Base-by-base conservation (phyloP, 768 basidiomycete species). In the Clitopilus passeckerianus region DNA sequence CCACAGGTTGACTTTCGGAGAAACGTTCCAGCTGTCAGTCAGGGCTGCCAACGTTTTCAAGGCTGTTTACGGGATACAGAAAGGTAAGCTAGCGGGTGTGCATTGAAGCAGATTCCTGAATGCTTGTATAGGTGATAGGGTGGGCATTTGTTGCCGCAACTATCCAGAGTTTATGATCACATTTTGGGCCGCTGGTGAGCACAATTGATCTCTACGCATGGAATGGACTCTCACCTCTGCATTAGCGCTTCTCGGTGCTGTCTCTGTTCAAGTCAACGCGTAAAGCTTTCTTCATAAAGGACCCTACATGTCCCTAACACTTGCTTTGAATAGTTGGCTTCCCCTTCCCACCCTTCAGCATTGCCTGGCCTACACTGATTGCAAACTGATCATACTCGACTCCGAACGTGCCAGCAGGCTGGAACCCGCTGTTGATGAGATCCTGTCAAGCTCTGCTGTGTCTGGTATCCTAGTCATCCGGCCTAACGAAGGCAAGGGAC, bases 111-210 rank as follows among this genome's bases (percentile, higher is more conserved):
- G 22, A 34, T 33, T 53, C 24, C 44, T 56, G 27, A 54, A 23
- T 54, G 22, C 44, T 43, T 56, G 20, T 43, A 18, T 23, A 72
- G 73, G 75, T 24, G 75, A 76, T 59, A 66, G 74, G 55, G 72
- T 82, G 33, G 78, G 68, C 2, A 76, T 83, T 27, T 75, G 76
- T 58, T 76, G 77, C 57, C 73, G 79, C 33, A 83, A 83, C 65
- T 73, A 73, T 56, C 75, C 78, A 10, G 78, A 80, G 30, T 81
- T 72, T 60, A 60, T 80, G 23, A 68, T 76, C 53, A 68, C 70
- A 8, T 82, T 79, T 63, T 82, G 75, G 77, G 82, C 80, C 10
- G 74, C 73, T 61, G 76, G 79, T 68, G 50, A 63, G 70, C 67
- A 5, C 34, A 10, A 46, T 35, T 37, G 23, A 6, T 50, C 33